phyloP scores from a whole-genome alignment of 345 rosid species.

The Moricandia moricandioides region DNA sequence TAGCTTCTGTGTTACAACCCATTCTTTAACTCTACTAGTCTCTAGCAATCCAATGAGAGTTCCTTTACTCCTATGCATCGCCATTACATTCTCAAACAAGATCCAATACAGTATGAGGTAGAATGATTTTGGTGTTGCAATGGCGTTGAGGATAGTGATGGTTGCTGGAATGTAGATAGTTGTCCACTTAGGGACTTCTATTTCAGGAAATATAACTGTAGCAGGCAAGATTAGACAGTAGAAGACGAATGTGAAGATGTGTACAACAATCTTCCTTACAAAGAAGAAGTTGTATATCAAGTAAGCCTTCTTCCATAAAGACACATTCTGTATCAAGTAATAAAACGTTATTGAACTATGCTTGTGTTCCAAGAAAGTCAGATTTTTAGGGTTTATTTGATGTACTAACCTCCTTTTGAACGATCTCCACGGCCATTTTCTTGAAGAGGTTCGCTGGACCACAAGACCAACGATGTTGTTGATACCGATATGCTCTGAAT shows the following conservation, averaged over 20 bases:
- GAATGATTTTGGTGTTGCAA: slow-evolving; percentile 82
- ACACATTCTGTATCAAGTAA: slow-evolving; percentile 58
- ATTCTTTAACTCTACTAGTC: slow-evolving; percentile 83
- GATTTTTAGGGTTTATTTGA: background rate
- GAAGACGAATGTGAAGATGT: slow-evolving; percentile 74
- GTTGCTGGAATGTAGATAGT: slow-evolving; percentile 78
- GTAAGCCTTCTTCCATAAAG: slow-evolving; percentile 75
- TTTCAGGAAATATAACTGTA: slow-evolving; percentile 80
- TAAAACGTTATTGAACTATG: background rate
- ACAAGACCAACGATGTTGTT: slow-evolving; percentile 93
- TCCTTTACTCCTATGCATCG: slow-evolving; percentile 81
- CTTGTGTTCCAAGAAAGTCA: background rate
- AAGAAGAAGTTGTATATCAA: slow-evolving; percentile 88
- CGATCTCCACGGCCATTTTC: slow-evolving; percentile 64
- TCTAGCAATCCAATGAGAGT: slow-evolving; percentile 82
- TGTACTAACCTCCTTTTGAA: slow-evolving; percentile 47
- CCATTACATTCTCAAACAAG: slow-evolving; percentile 91
- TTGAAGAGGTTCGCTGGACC: slow-evolving; percentile 91
- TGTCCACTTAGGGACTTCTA: slow-evolving; percentile 84
- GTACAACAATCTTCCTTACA: slow-evolving; percentile 79
- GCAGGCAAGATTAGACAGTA: slow-evolving; percentile 81
- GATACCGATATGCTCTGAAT: slow-evolving; percentile 73
- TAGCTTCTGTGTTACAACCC: slow-evolving; percentile 88
- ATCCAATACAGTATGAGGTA: slow-evolving; percentile 56
- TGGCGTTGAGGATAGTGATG: slow-evolving; percentile 73